These are phyloP conservation scores for Apiospora hydei DNA, from an alignment of 2,329 filamentous ascomycete genomes.

Conservation along the genomic window DNA sequence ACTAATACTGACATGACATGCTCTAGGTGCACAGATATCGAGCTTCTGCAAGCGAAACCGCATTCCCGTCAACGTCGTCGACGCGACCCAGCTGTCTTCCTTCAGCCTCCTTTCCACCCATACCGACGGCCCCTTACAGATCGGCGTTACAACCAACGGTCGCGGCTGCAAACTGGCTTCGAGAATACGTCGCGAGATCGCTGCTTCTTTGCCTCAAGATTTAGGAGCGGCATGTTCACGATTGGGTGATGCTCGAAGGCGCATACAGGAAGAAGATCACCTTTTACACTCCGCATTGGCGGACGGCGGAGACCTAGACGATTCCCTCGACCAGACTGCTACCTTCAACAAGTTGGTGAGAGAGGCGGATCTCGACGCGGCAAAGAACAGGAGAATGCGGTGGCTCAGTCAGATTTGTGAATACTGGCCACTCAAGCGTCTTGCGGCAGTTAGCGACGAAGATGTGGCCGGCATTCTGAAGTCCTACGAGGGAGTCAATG, in stretches of 20 bases:
- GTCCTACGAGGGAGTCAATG: constrained; percentile 62
- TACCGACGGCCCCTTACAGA: constrained; percentile 88
- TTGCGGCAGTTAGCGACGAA: constrained; percentile 79
- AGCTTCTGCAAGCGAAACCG: constrained; percentile 77
- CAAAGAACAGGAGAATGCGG: constrained; percentile 82
- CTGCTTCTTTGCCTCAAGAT: constrained; percentile 75
- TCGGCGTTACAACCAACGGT: constrained; percentile 95
- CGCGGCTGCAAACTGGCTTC: constrained; percentile 93
- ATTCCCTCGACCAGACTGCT: constrained; percentile 77
- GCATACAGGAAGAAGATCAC: constrained; percentile 78
- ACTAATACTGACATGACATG: constrained; percentile 4
- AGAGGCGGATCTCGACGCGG: constrained; percentile 75
- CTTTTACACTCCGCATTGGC: constrained; percentile 41
- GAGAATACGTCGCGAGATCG: constrained; percentile 87
- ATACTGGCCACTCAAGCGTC: constrained; percentile 90
- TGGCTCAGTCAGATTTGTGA: constrained; percentile 98
- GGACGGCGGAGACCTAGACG: constrained; percentile 55
- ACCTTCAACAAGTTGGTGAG: constrained; percentile 84
- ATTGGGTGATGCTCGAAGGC: constrained; percentile 75
- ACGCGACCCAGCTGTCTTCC: constrained; percentile 84
- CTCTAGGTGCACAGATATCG: constrained; percentile 70
- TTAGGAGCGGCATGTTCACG: constrained; percentile 80
- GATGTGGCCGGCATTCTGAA: constrained; percentile 81
- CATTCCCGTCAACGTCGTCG: constrained; percentile 92
- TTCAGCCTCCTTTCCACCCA: constrained; percentile 91